Conservation (phyloP, 1,284 basidiomycete genomes). For the Wallemia hederae region DNA sequence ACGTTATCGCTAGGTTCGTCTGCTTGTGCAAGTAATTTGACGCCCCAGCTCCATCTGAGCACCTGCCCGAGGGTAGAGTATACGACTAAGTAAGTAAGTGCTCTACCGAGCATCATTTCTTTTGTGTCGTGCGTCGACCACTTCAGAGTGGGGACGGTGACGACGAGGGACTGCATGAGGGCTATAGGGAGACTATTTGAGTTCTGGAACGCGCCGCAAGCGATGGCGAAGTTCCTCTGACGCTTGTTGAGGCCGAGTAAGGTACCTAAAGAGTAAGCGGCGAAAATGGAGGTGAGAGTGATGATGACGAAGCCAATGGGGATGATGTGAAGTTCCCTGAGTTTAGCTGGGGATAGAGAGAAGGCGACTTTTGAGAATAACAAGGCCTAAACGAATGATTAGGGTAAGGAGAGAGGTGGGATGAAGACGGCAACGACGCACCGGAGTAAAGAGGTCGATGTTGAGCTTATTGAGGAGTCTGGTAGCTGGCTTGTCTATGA, state of each 20-base stretch:
- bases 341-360: constrained; percentile 32
- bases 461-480: constrained; percentile 51
- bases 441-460: constrained; percentile 69
- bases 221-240: constrained; percentile 46
- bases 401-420: neutral
- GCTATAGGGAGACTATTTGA: constrained; percentile 82
- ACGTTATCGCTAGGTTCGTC: constrained; percentile 22
- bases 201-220: constrained; percentile 64
- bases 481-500: constrained; percentile 68
- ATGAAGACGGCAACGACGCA: neutral
- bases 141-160: constrained; percentile 51
- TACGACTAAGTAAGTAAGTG: constrained; percentile 67
- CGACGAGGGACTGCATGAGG: constrained; percentile 39
- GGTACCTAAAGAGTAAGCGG: constrained; percentile 19
- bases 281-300: constrained; percentile 21
- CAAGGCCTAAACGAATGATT: constrained; percentile 19
- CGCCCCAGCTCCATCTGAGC: constrained; percentile 66
- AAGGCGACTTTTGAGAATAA: constrained; percentile 81
- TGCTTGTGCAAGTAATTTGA: constrained; percentile 39
- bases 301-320: constrained; percentile 24
- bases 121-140: constrained; percentile 56
- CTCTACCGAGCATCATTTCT: constrained; percentile 66
- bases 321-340: constrained; percentile 69
- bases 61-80: constrained; percentile 55
- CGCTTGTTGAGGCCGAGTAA: constrained; percentile 26